phyloP scores from a whole-genome alignment of 352 stramenopile species.

The Pythium grandisporangium region DNA sequence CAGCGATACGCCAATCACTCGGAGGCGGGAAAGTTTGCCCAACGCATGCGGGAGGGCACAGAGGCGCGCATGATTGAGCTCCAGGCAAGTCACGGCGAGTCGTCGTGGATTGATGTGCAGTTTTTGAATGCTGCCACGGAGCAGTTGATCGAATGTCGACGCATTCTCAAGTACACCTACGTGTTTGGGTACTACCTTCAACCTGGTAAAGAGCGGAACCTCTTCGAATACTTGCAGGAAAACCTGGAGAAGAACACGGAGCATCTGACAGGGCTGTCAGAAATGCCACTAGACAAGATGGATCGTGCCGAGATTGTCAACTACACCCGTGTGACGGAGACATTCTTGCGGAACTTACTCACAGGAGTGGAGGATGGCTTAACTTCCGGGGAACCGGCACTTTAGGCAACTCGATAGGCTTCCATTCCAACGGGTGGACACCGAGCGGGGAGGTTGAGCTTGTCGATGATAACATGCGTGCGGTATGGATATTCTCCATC shows the following conservation, averaged over 20 bases:
- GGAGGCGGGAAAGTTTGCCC: slow-evolving; percentile 95
- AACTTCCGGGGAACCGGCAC: slow-evolving; percentile 25
- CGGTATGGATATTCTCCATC: too few species aligned
- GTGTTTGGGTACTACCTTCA: slow-evolving; percentile 93
- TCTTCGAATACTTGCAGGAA: slow-evolving; percentile 93
- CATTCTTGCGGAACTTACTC: slow-evolving; percentile 88
- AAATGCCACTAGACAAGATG: slow-evolving; percentile 89
- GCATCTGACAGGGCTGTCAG: slow-evolving; percentile 83
- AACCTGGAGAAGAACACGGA: slow-evolving; percentile 94
- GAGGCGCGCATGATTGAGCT: slow-evolving; percentile 95
- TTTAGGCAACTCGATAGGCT: not conserved
- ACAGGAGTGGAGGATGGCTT: slow-evolving; percentile 86
- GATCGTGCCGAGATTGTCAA: slow-evolving; percentile 92
- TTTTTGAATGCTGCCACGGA: slow-evolving; percentile 96
- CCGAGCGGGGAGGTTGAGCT: too few species aligned
- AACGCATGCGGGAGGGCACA: slow-evolving; percentile 93
- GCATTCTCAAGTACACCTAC: slow-evolving; percentile 99
- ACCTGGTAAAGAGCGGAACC: slow-evolving; percentile 83
- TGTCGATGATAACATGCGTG: too few species aligned
- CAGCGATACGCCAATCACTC: slow-evolving; percentile 96
- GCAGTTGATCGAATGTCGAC: slow-evolving; percentile 96
- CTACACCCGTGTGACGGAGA: slow-evolving; percentile 91
- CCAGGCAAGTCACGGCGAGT: slow-evolving; percentile 86
- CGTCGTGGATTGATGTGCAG: slow-evolving; percentile 97
- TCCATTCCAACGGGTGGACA: too few species aligned